Conservation (phyloP, 768 basidiomycete genomes). For the Trametes maxima region DNA sequence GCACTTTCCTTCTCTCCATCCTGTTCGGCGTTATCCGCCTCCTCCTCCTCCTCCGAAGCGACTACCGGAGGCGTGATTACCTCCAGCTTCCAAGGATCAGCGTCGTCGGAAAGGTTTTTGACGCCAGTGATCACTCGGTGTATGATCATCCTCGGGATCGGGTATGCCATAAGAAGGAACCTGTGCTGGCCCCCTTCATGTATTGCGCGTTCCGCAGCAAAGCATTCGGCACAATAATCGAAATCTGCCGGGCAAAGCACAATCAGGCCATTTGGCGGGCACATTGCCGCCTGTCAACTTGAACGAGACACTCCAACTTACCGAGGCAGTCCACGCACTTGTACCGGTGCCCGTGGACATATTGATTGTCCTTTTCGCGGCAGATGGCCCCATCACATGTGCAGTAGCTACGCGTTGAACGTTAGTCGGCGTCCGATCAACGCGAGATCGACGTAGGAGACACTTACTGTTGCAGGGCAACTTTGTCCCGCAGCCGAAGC, state of each 20-base stretch:
- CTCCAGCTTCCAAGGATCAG: not conserved
- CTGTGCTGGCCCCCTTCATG: not conserved
- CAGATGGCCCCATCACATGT: not conserved
- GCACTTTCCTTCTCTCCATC: no score
- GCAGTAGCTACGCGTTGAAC: not conserved
- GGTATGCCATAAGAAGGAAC: not conserved
- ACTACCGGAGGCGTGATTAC: not conserved
- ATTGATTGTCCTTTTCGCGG: not conserved
- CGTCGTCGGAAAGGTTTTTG: not conserved
- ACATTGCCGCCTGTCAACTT: not conserved
- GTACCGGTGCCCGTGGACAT: not conserved
- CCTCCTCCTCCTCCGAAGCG: not conserved
- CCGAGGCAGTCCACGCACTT: not conserved
- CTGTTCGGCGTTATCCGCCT: not conserved
- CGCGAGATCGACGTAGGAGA: no score
- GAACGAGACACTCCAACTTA: not conserved
- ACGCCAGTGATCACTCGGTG: not conserved
- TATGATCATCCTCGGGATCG: not conserved
- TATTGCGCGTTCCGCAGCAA: no score
- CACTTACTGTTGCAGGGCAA: no score
- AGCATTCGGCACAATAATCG: not conserved
- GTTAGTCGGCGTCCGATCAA: not conserved
- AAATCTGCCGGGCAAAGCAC: not conserved
- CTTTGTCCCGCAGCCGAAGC: no score
- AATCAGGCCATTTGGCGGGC: not conserved